Base-by-base conservation (phyloP, 1,139 yeast genomes). In the Blastobotrys persicus region DNA sequence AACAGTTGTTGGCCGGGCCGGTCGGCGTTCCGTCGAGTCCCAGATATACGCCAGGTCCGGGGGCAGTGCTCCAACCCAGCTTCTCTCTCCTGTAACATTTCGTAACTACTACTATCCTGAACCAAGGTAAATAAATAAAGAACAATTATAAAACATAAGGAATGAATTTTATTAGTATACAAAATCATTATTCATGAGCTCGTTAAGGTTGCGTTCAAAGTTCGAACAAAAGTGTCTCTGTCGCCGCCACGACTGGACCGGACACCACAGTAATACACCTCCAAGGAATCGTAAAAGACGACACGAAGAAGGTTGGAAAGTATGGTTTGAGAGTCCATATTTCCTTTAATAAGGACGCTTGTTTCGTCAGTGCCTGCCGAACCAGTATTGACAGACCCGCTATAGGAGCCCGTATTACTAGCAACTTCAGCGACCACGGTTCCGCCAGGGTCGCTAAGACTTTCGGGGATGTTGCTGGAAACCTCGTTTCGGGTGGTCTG, bases 391-490 rank as follows among this genome's bases (percentile, higher is more conserved):
- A 14, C 11, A 11, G 42, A 31, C 6, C 45, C 34, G 17, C 35
- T 33, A n/a, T 45, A 42, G 26, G 38, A 28, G 32, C 44, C 45
- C 13, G 45, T 34, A 40, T 44, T 34, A 13, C 40, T 31, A 13
- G 39, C 48, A 12, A 37, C 32, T 14, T 38, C 42, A n/a, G 42
- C 49, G 9, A 18, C 23, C 16, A 37, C 42, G 16, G 41, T 47
- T 19, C 33, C 31, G 33, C 38, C 46, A 13, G 40, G 42, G 31
- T 23, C 45, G 17, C 48, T 50, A 19, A 50, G 45, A 32, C 45
- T 42, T 17, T 43, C 35, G 11, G 58, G 59, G 7, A 47, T 19
- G 19, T 53, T 34, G 9, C 57, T 60, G n/a, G 50, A 33, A 16
- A 56, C 47, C 12, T 46, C 42, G 6, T 46, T 41, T 48, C 51